Base-by-base conservation (phyloP, 495 filamentous ascomycete species). In the Aspergillus ostianus region DNA sequence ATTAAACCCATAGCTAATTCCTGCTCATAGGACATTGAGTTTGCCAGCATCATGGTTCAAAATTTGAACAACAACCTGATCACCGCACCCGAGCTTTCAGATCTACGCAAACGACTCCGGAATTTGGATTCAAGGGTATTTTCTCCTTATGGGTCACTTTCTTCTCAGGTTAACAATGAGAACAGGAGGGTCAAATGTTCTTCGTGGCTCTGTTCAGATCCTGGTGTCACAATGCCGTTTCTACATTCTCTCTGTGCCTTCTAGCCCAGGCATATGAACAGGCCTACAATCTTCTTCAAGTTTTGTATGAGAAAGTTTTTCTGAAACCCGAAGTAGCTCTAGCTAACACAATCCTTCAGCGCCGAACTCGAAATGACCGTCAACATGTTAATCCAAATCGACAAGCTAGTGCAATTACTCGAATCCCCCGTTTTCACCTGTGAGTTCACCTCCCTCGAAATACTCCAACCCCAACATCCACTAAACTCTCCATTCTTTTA, bases 51-150 rank as follows among this genome's bases (percentile, higher is more conserved):
- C 65, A 99, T 99, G 95, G 92, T 99, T 26, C 95, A 98, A 68
- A 97, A 98, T 71, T 80, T 99, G 48, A 99, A 99, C 74, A 99
- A 99, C 67, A 99, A 98, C 64, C 83, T 99, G 19, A 98, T 98
- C 63, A 99, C 95, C 12, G 95, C 95, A 0, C 95, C 95, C 0
- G 92, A 99, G 68, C 80, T 99, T 32, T 86, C 91, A 0, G 95
- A 97, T 53, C 78, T 99, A 48, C 84, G 95, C 49, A 97, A 96
- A 71, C 82, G 94, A 19, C 79, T 99, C 51, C 83, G 93, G 27
- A 98, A 94, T 68, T 79, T 97, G 12, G 94, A 98, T 70, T 90
- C 90, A 0, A 90, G 86, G 73, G 90, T 91, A 74, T 46, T 61
- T 57, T 47, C 19, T 32, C 19, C n/a, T 23, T 44, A 26, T 26